Percentiles rank a stretch among this genome's conserved stretches.
Conservation (phyloP, 495 filamentous ascomycete species). For the Cladorrhinum samala region DNA sequence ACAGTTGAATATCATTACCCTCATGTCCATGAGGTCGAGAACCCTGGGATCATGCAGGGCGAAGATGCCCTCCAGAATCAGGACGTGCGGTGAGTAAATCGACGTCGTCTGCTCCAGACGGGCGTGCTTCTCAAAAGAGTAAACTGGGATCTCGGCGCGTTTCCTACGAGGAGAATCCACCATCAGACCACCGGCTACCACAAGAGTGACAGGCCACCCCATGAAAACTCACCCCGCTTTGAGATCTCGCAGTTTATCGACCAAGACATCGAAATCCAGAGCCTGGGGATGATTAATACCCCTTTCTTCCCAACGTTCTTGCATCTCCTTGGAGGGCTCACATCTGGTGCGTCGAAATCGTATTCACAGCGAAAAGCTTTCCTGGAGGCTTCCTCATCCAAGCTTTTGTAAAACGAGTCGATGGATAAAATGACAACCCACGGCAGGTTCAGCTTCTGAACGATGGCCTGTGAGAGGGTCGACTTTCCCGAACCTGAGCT, state of each 20-base stretch:
- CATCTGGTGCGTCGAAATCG: constrained; percentile 87
- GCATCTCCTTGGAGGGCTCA: constrained; percentile 19
- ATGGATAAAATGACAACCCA: constrained; percentile 98
- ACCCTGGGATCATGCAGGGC: constrained; percentile 85
- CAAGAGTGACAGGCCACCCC: neutral
- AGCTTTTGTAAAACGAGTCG: constrained; percentile 93
- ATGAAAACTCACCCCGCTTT: constrained; percentile 71
- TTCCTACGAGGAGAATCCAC: constrained; percentile 51
- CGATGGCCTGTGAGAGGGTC: constrained; percentile 87
- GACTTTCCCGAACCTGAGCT: constrained; percentile 97
- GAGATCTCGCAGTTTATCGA: constrained; percentile 72
- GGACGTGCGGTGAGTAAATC: constrained; percentile 92
- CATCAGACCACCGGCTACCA: constrained; percentile 2
- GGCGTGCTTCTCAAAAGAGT: constrained; percentile 91
- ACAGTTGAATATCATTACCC: constrained; percentile 41
- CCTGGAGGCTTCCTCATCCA: constrained; percentile 64
- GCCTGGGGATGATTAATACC: constrained; percentile 41
- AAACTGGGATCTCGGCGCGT: constrained; percentile 86
- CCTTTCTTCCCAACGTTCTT: neutral
- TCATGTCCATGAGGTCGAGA: constrained; percentile 84
- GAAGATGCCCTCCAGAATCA: constrained; percentile 94
- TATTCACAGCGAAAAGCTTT: constrained; percentile 84
- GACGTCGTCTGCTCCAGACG: constrained; percentile 70
- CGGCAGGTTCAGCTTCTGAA: constrained; percentile 79
- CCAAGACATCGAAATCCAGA: constrained; percentile 88